Evolutionary conservation across 768 basidiomycete species (phyloP).

Genomic region (Arthromyces matolae): DNA sequence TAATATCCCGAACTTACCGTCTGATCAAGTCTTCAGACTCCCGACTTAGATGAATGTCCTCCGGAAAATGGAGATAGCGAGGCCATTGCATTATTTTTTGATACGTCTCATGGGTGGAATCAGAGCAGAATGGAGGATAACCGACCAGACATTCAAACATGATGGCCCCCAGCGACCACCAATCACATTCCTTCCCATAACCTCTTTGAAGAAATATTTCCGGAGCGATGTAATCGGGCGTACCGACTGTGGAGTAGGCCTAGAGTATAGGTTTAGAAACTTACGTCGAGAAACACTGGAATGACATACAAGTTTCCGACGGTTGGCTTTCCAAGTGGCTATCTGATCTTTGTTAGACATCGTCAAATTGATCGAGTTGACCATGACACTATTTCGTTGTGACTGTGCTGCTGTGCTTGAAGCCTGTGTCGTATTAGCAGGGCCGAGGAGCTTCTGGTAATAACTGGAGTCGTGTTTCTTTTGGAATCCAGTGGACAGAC

Average conservation of each 20-base stretch:
- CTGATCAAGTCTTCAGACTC: conserved; percentile 90
- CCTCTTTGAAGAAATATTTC: conserved; percentile 96
- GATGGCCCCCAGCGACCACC: conserved; percentile 99
- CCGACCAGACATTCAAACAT: conserved; percentile 98
- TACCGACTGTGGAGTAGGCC: conserved; percentile 98
- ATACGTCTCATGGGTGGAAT: conserved; percentile 96
- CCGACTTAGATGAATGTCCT: conserved; percentile 87
- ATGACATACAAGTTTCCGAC: conserved; percentile 80
- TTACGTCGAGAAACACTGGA: background rate
- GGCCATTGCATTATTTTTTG: conserved; percentile 97
- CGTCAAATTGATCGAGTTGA: conserved; percentile 94
- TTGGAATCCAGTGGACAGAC: conserved; percentile 98
- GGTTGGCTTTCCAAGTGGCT: conserved; percentile 98
- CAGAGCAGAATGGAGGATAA: conserved; percentile 93
- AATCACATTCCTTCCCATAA: conserved; percentile 98
- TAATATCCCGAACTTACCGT: conserved; percentile 44
- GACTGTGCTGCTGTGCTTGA: conserved; percentile 39
- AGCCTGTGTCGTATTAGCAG: conserved; percentile 46
- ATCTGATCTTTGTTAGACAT: conserved; percentile 93
- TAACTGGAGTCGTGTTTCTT: conserved; percentile 96
- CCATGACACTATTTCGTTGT: conserved; percentile 91
- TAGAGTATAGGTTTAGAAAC: conserved; percentile 24
- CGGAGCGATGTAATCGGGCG: conserved; percentile 94
- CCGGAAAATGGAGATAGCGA: conserved; percentile 82
- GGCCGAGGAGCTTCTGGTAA: conserved; percentile 85